These are phyloP conservation scores for Isochrysis galbana DNA, from an alignment of 78 protist species.

Conservation along the genomic window DNA sequence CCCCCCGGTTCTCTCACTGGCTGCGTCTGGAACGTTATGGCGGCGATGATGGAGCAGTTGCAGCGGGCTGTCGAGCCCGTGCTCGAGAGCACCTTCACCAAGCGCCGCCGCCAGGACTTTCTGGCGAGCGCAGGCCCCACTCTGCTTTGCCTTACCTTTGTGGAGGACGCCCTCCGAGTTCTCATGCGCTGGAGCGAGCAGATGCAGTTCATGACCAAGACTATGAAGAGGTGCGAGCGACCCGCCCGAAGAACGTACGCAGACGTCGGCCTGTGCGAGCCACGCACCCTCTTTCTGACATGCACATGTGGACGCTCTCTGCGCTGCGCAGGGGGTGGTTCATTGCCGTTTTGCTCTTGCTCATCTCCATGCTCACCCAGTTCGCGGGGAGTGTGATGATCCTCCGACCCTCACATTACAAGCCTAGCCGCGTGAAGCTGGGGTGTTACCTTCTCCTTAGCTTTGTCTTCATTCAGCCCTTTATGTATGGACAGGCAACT, in stretches of 20 bases:
- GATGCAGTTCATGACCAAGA: background rate
- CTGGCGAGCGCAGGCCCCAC: background rate
- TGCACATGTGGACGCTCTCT: too few relatives aligned
- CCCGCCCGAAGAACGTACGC: background rate
- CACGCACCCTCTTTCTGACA: too few relatives aligned
- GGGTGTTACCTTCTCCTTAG: background rate
- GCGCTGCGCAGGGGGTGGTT: background rate
- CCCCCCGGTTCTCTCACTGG: too few relatives aligned
- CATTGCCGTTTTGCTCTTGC: background rate
- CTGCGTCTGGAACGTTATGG: too few relatives aligned
- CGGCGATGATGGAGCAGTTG: too few relatives aligned
- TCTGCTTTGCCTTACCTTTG: background rate
- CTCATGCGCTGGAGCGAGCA: background rate
- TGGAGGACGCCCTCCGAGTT: constrained; percentile 2
- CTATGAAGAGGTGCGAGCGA: background rate
- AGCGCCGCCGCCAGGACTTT: background rate
- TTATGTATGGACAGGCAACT: background rate
- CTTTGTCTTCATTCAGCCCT: background rate
- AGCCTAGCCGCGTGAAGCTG: background rate
- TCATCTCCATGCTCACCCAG: background rate
- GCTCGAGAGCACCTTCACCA: background rate
- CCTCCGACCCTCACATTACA: background rate
- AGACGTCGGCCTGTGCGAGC: too few relatives aligned
- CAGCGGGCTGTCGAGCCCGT: background rate
- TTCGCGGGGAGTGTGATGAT: background rate